Evolutionary conservation across 169 alveolate species (phyloP), one percentile per base, ranked within the genome.

Genomic region (Eimeria maxima): DNA sequence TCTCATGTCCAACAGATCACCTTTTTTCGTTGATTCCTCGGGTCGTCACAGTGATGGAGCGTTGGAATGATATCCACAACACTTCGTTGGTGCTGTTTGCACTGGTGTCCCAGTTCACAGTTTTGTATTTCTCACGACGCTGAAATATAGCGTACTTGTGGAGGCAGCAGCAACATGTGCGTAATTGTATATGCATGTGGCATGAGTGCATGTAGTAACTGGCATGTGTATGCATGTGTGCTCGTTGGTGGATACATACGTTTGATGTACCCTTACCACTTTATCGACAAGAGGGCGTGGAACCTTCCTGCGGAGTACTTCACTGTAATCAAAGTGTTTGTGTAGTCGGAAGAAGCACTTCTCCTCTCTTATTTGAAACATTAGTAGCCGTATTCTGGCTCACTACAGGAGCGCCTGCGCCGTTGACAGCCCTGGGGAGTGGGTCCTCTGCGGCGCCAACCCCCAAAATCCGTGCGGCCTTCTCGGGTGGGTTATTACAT

Each of bases 381-480:
- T n/a, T 65, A 1, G 69, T 24, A 24, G 33, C 74, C 1, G 20
- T n/a, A 65, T 42, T 65, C 42, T 65, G 74, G 38, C 74, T 38
- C 38, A 38, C 13, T 69, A 13, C 71, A 83, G 91, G 91, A 33
- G 55, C 74, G 45, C 74, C 42, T 83, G 91, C 55, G 71, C 53
- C 38, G 81, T 38, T 44, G 93, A 86, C 5, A 86, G 60, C 60
- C 50, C 60, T 22, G 80, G 60, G 65, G 93, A 86, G 38, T 86
- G 93, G 93, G 78, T 86, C 18, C 80, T 86, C 18, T 86, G 93
- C 42, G 93, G 93, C 81, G 80, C 93, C 50, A 71, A 57, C 63
- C 93, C 93, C 55, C 16, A 63, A 22, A 55, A 86, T 3, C 93
- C 93, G 13, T 50, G 42, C 29, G 60, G 93, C 50, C 81, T 86